Conservation (phyloP, 805 yeast genomes). For the Suhomyces sp. region DNA sequence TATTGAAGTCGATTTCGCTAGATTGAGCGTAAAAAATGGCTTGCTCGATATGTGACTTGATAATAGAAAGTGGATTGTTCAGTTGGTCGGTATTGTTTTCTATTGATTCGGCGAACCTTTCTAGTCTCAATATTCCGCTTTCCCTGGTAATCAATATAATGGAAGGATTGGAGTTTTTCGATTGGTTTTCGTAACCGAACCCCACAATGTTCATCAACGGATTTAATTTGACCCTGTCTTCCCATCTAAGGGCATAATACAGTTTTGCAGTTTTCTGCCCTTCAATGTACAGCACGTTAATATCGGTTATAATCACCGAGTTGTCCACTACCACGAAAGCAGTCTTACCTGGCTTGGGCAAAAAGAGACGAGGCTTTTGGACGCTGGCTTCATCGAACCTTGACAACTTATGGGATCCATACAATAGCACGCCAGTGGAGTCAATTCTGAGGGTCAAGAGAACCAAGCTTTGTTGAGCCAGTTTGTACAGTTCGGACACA, state of each 20-base stretch:
- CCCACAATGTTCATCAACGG: conserved; percentile 55
- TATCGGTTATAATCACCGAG: conserved; percentile 65
- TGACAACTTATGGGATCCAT: conserved; percentile 65
- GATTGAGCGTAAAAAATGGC: conserved; percentile 65
- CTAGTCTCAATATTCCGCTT: conserved; percentile 62
- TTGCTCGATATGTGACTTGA: conserved; percentile 78
- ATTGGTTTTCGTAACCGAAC: conserved; percentile 49
- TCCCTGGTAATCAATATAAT: conserved; percentile 47
- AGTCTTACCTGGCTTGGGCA: conserved; percentile 58
- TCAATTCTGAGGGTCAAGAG: conserved; percentile 54
- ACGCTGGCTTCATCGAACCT: conserved; percentile 23
- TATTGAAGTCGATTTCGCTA: conserved; percentile 44
- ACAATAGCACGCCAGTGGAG: conserved; percentile 49
- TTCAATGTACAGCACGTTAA: conserved; percentile 36
- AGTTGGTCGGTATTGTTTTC: conserved; percentile 12
- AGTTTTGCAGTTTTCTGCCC: conserved; percentile 11
- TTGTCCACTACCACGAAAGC: conserved; percentile 60
- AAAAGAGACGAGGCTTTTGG: conserved; percentile 46
- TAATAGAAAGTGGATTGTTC: conserved; percentile 27
- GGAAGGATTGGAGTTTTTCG: conserved; percentile 41
- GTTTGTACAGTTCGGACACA: conserved; percentile 14
- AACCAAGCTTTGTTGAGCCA: conserved; percentile 29
- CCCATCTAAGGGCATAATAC: conserved; percentile 63
- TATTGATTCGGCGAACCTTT: conserved; percentile 34
- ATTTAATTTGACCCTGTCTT: conserved; percentile 67